phyloP scores from a whole-genome alignment of 768 basidiomycete species.

The Amyloporia xantha region DNA sequence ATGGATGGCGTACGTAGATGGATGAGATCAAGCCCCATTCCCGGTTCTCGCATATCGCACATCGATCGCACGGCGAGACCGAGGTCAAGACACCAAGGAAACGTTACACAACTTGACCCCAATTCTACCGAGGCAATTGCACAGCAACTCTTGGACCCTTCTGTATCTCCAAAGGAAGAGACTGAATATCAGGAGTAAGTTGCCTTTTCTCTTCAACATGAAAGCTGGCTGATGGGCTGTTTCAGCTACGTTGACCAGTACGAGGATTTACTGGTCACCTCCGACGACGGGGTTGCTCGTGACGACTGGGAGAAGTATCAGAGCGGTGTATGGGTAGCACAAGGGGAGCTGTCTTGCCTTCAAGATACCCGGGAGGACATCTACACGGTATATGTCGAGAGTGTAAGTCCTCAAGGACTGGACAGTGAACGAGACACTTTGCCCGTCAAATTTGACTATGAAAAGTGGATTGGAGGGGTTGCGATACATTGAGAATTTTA shows the following conservation, averaged over 20 bases:
- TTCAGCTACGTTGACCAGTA: conserved; percentile 70
- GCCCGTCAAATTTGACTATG: conserved; percentile 39
- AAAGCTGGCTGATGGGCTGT: conserved; percentile 1
- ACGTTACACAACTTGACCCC: conserved; percentile 16
- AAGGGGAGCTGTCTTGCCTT: conserved; percentile 7
- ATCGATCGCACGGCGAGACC: conserved; percentile 30
- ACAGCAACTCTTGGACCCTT: conserved; percentile 50
- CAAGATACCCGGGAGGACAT: conserved; percentile 21
- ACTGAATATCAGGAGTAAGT: conserved; percentile 67
- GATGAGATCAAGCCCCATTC: conserved; percentile 53
- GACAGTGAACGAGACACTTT: conserved; percentile 30
- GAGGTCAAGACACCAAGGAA: conserved; percentile 14
- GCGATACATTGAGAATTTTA: neutral
- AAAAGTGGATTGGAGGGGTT: conserved; percentile 16
- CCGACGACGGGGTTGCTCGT: conserved; percentile 16
- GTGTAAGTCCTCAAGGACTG: conserved; percentile 28
- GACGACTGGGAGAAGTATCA: conserved; percentile 15
- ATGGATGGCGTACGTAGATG: conserved; percentile 76
- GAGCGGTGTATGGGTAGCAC: conserved; percentile 13
- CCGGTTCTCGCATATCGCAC: conserved; percentile 36
- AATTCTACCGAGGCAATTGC: conserved; percentile 57
- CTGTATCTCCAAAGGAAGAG: conserved; percentile 56
- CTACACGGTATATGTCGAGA: conserved; percentile 40
- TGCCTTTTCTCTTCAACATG: neutral
- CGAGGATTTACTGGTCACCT: conserved; percentile 55